Evolutionary conservation across 1,284 basidiomycete genomes (phyloP).

Genomic region (Inonotus obliquus): DNA sequence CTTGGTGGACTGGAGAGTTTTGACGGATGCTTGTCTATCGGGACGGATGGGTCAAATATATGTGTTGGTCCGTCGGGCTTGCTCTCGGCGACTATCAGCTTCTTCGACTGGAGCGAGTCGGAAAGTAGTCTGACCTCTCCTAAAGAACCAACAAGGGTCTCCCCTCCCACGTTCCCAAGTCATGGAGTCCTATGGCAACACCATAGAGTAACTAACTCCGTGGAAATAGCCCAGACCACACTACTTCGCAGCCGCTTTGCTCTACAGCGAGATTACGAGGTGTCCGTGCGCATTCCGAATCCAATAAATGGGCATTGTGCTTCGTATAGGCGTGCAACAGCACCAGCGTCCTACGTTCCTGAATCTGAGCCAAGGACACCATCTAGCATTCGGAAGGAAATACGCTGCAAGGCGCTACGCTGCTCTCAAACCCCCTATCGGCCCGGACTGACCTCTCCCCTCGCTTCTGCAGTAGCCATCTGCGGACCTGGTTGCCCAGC

Average conservation of each 20-base stretch:
- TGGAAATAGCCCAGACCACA: not conserved
- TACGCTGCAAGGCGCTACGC: not conserved
- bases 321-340: not conserved
- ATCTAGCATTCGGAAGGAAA: not conserved
- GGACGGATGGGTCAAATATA: no score
- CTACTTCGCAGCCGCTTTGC: not conserved
- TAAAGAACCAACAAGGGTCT: not conserved
- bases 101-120: not conserved
- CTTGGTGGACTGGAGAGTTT: no score
- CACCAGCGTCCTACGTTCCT: not conserved
- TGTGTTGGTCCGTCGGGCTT: not conserved
- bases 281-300: not conserved
- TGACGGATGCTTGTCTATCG: no score
- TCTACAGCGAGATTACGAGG: not conserved
- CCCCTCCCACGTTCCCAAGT: not conserved
- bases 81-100: not conserved
- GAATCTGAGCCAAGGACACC: not conserved
- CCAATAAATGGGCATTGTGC: not conserved
- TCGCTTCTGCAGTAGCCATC: not conserved
- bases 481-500: not conserved
- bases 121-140: not conserved
- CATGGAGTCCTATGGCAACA: not conserved
- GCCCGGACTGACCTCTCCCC: not conserved
- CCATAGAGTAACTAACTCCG: not conserved
- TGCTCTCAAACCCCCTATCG: not conserved